Base-by-base conservation (phyloP, 2,329 filamentous ascomycete species). In the Sporothrix dimorphospora region DNA sequence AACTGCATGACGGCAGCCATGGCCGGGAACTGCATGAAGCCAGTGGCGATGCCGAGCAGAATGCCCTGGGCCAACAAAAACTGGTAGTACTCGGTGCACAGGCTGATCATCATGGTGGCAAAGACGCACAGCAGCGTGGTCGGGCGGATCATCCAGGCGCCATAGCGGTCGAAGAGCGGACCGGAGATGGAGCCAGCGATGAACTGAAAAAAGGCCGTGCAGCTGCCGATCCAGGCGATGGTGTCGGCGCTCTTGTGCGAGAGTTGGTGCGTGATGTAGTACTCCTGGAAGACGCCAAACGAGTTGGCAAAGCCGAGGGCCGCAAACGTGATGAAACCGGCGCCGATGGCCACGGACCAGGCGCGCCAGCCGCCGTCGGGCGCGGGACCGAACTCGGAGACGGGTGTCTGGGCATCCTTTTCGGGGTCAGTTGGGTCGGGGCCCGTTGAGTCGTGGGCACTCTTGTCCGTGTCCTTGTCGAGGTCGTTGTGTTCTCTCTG, bases 61-160 rank as follows among this genome's bases (percentile, higher is more conserved):
- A 83, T 69, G 24, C 80, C 82, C 73, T 83, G 82, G 0, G 79
- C 78, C 6, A 84, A 79, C 72, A 84, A 78, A 75, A 83, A 79
- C 47, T 84, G 82, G 71, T 78, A 84, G 75, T 82, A 83, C 45
- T 79, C 71, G 1, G 71, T 76, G 76, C 80, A 82, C 12, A 84
- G 66, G 61, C 79, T 81, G 30, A 65, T 66, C 3, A 79, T 78
- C 77, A 90, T 85, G 73, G 86, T 79, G 51, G 73, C 73, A 38
- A 75, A 72, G 67, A 88, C 81, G 12, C 83, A 83, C 72, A 85
- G 83, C 70, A 87, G 79, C 77, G 87, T 86, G 77, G 87, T 85
- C 72, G 87, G 81, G 2, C 88, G 79, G 76, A 87, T 86, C 75
- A 83, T 81, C 77, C 75, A 78, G 49, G 78, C 76, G 14, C 83